Conservation (phyloP, 2,329 filamentous ascomycete genomes). For the Fusarium tanahbumbuense region DNA sequence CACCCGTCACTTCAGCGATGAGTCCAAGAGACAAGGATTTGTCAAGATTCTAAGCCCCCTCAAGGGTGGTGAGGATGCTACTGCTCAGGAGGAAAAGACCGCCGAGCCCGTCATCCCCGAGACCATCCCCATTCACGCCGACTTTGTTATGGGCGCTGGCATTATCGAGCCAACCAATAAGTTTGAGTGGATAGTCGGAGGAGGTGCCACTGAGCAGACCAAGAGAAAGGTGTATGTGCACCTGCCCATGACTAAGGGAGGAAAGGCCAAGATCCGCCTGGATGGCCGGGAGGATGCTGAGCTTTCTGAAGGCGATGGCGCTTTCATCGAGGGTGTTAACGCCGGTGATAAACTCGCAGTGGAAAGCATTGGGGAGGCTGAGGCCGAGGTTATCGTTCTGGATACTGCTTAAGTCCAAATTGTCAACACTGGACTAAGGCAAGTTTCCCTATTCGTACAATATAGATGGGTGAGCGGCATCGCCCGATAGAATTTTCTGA, state of each 20-base stretch:
- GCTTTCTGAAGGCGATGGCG: constrained; percentile 82
- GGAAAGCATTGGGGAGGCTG: constrained; percentile 74
- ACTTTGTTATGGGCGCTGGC: constrained; percentile 84
- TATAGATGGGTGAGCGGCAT: neutral
- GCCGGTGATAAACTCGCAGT: constrained; percentile 72
- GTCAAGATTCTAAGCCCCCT: constrained; percentile 81
- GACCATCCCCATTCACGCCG: constrained; percentile 87
- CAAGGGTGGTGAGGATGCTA: constrained; percentile 72
- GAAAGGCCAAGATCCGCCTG: constrained; percentile 77
- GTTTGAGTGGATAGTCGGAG: constrained; percentile 80
- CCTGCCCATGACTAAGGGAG: constrained; percentile 81
- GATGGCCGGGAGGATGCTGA: constrained; percentile 73
- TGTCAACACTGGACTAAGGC: neutral
- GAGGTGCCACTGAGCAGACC: constrained; percentile 59
- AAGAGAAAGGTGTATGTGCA: constrained; percentile 84
- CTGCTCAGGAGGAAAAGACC: constrained; percentile 69
- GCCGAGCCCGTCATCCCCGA: constrained; percentile 70
- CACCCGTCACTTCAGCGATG: constrained; percentile 78
- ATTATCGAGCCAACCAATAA: constrained; percentile 73
- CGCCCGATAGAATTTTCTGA: neutral
- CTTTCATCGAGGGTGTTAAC: constrained; percentile 75
- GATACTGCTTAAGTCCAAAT: constrained; percentile 65
- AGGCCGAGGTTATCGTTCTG: constrained; percentile 76
- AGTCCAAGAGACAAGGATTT: constrained; percentile 76
- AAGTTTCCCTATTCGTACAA: constrained; percentile 1